Base-by-base conservation (phyloP, 768 basidiomycete genomes). In the Sistotremastrum niveocremeum region DNA sequence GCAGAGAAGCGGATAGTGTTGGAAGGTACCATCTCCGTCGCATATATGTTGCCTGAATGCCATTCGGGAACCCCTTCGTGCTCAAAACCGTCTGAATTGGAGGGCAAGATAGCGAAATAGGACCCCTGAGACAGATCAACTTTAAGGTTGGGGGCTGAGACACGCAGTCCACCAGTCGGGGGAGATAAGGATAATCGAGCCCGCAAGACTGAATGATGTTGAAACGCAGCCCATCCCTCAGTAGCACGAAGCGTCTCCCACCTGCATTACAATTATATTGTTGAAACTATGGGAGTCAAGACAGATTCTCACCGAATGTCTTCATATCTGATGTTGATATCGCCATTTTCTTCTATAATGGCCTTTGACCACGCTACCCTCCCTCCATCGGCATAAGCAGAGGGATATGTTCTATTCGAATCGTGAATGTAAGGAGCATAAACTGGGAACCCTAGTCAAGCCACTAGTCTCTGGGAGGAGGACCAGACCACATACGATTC, bases 11-110 rank as follows among this genome's bases (percentile, higher is more conserved):
- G 59, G 34, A 79, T 68, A 34, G 63, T 47, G 47, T 72, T 74
- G 10, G 68, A 66, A 7, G 74, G 67, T 12, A 75, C 62, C 31
- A 65, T 63, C 47, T 76, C 71, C 61, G 83, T 67, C 28, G 67
- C 65, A 57, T 94, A 94, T n/a, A 94, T 78, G 57, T 94, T 87
- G 34, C 87, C 89, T n/a, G 75, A 62, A 58, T 81, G 72, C 89
- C 89, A 94, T 56, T 72, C 62, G 4, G 68, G 66, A 4, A 65
- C 53, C 4, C 42, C 3, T 61, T 55, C 11, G 53, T 49, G 30
- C 3, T 56, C 44, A 3, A 41, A 41, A 8, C 54, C 43, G 20
- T 52, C 45, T 33, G 60, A 45, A 7, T 56, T 54, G 7, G 42
- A 44, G 6, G 83, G 79, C 8, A 82, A 52, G 38, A 94, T 57